phyloP scores from a whole-genome alignment of 768 basidiomycete genomes.

The Russula sp. region DNA sequence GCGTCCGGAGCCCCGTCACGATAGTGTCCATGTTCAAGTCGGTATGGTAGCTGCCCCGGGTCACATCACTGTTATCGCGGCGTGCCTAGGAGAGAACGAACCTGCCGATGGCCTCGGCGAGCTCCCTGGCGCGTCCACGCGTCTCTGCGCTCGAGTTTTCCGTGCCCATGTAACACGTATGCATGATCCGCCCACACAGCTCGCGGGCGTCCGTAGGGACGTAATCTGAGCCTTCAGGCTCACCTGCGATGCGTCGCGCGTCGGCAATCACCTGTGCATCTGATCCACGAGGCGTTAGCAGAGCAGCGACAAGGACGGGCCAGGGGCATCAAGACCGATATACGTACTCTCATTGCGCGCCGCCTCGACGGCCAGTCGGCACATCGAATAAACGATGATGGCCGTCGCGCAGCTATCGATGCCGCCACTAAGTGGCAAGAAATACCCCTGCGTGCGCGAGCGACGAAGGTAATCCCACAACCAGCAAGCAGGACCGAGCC shows the following conservation, averaged over 20 bases:
- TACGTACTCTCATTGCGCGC: constrained; percentile 60
- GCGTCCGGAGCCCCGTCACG: constrained; percentile 72
- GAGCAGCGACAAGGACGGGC: not conserved
- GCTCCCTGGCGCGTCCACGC: constrained; percentile 73
- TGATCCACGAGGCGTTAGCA: not conserved
- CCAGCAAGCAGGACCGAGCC: constrained; percentile 97
- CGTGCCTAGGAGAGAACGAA: constrained; percentile 38
- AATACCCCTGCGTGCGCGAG: constrained; percentile 91
- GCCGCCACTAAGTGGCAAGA: constrained; percentile 90
- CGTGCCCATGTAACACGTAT: constrained; percentile 99
- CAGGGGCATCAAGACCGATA: not conserved
- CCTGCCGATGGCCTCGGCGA: constrained; percentile 88
- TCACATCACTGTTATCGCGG: too few relatives aligned
- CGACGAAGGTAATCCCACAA: constrained; percentile 99
- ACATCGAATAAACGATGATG: constrained; percentile 95
- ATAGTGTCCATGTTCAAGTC: constrained; percentile 95
- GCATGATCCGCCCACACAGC: constrained; percentile 82
- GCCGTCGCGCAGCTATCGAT: constrained; percentile 98
- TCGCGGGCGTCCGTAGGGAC: constrained; percentile 83
- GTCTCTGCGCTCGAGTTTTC: constrained; percentile 92
- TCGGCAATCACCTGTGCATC: constrained; percentile 87
- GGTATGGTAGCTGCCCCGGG: constrained; percentile 68
- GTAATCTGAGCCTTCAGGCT: constrained; percentile 73
- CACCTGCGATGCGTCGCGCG: constrained; percentile 82
- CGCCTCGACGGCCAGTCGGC: constrained; percentile 79